Evolutionary conservation across 257 asterid genomes (phyloP).

Genomic region (Capsicum pubescens): DNA sequence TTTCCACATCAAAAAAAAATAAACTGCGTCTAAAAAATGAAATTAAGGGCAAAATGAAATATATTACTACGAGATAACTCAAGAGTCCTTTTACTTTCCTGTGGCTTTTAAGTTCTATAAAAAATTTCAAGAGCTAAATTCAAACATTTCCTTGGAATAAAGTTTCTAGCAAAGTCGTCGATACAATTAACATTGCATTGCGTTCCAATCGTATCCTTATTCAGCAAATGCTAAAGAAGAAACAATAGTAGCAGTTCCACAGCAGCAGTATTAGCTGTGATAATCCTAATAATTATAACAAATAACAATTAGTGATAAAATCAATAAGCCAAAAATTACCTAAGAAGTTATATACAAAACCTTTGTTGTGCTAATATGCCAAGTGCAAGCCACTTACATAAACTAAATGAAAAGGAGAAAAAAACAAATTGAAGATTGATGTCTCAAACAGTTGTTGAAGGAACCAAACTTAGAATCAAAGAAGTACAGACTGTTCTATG

Average conservation of each 20-base stretch:
- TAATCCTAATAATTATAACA: not conserved
- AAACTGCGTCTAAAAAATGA: not conserved
- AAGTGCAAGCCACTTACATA: conserved; percentile 7
- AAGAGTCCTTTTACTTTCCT: not conserved
- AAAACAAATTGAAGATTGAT: not conserved
- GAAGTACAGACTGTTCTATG: not conserved
- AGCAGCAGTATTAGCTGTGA: conserved; percentile 11
- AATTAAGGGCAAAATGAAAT: conserved; percentile 1
- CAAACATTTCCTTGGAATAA: not conserved
- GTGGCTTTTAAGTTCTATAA: not conserved
- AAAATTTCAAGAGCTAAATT: not conserved
- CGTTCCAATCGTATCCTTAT: not conserved
- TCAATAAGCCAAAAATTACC: not conserved
- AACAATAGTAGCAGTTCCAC: not conserved
- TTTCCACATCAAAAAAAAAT: not conserved
- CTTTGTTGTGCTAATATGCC: not conserved
- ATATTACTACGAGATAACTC: conserved; percentile 11
- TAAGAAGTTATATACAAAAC: not conserved
- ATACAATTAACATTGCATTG: conserved; percentile 12
- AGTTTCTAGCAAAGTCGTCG: not conserved
- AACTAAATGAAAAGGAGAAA: not conserved
- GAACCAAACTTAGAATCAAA: conserved; percentile 2
- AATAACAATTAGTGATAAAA: not conserved
- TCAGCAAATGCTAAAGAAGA: not conserved
- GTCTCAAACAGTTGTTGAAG: not conserved